Evolutionary conservation across 176 grass and related monocot species (phyloP).

Genomic region (Bothriochloa decipiens): DNA sequence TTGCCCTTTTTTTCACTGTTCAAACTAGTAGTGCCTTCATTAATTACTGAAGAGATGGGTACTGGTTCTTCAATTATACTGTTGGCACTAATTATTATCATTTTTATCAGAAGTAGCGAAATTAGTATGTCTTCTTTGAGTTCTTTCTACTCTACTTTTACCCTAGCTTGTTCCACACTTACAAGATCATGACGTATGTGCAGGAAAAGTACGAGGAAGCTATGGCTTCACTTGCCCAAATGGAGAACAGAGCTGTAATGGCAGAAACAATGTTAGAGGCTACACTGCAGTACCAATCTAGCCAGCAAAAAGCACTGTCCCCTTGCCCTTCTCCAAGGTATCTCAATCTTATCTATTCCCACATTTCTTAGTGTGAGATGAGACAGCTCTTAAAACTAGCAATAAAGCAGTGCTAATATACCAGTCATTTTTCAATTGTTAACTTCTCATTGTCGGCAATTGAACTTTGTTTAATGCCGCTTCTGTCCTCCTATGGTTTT

Average conservation of each 20-base stretch:
- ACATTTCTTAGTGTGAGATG: slow-evolving; percentile 29
- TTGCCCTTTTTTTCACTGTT: neutral
- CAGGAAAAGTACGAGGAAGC: slow-evolving; percentile 96
- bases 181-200: slow-evolving; percentile 42
- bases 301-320: slow-evolving; percentile 89
- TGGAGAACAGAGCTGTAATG: slow-evolving; percentile 98
- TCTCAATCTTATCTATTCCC: slow-evolving; percentile 28
- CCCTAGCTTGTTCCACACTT: slow-evolving; percentile 27
- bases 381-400: slow-evolving; percentile 18
- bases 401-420: slow-evolving; percentile 26
- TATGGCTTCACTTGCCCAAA: slow-evolving; percentile 67
- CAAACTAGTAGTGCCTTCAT: slow-evolving; percentile 6
- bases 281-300: slow-evolving; percentile 95
- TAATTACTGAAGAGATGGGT: neutral
- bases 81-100: neutral
- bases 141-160: slow-evolving; percentile 23
- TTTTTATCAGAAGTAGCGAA: slow-evolving; percentile 28
- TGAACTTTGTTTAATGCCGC: slow-evolving; percentile 13
- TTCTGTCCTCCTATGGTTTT: slow-evolving; percentile 16
- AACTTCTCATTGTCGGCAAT: slow-evolving; percentile 16
- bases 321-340: slow-evolving; percentile 88
- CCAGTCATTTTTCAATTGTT: slow-evolving; percentile 26
- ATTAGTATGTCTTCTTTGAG: neutral
- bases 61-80: slow-evolving; percentile 5
- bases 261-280: slow-evolving; percentile 99